Percentiles rank a stretch among this genome's conserved stretches.
These are phyloP conservation scores for Furcasterigmium sp. DNA, from an alignment of 2,329 filamentous ascomycete species.

Conservation along the genomic window DNA sequence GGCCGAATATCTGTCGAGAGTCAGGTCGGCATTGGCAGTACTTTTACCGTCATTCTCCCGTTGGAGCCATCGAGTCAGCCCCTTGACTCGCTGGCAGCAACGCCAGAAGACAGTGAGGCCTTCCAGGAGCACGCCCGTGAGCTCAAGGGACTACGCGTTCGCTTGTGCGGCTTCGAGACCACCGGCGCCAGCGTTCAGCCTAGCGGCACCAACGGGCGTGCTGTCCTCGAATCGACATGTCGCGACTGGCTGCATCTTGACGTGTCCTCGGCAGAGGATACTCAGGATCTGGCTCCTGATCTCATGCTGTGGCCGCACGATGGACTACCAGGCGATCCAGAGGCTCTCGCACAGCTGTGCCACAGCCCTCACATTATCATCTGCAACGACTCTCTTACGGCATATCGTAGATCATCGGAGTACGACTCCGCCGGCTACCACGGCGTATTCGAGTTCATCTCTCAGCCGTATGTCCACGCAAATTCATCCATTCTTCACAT, in stretches of 20 bases:
- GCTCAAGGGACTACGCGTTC: slow-evolving; percentile 22
- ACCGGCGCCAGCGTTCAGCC: no score
- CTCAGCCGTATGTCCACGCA: slow-evolving; percentile 23
- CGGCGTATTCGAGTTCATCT: slow-evolving; percentile 26
- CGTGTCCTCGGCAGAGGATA: slow-evolving; percentile 12
- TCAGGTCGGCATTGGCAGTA: slow-evolving; percentile 27
- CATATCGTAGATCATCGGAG: slow-evolving; percentile 14
- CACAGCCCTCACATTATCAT: slow-evolving; percentile 21
- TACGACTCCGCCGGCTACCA: slow-evolving; percentile 11
- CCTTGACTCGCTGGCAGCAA: not conserved
- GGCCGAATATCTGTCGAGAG: slow-evolving; percentile 54
- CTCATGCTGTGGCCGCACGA: slow-evolving; percentile 16
- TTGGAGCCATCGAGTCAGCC: slow-evolving; percentile 11
- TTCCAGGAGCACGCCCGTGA: slow-evolving; percentile 20
- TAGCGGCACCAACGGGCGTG: slow-evolving; percentile 1
- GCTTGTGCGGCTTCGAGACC: slow-evolving; percentile 16
- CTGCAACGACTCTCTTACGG: slow-evolving; percentile 20
- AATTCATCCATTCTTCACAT: not conserved
- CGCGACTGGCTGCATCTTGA: slow-evolving; percentile 24
- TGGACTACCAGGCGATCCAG: not conserved
- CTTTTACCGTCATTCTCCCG: slow-evolving; percentile 23
- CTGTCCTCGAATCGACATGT: slow-evolving; percentile 19
- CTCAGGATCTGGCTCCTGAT: slow-evolving; percentile 13
- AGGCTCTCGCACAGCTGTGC: not conserved
- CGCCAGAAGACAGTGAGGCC: slow-evolving; percentile 14